phyloP scores from a whole-genome alignment of 805 yeast species.

The Myxozyma neotropica region DNA sequence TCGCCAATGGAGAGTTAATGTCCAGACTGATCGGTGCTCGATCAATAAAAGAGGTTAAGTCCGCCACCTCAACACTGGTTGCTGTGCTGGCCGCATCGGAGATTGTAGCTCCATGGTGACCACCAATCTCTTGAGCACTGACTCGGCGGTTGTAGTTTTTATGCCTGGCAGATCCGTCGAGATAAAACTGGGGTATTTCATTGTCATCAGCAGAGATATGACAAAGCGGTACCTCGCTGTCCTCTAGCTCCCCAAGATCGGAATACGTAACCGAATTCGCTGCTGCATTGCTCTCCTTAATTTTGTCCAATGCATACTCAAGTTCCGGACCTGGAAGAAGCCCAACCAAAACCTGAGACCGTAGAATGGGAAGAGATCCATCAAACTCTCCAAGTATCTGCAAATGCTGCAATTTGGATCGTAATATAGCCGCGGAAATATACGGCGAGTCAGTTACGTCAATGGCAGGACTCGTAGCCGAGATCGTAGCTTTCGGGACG shows the following conservation, averaged over 20 bases:
- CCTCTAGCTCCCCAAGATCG: slow-evolving; percentile 25
- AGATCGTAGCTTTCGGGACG: slow-evolving; percentile 39
- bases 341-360: slow-evolving; percentile 48
- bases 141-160: neutral
- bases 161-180: slow-evolving; percentile 23
- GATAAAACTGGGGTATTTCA: slow-evolving; percentile 33
- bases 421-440: slow-evolving; percentile 42
- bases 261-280: slow-evolving; percentile 28
- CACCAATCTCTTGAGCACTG: neutral
- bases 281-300: slow-evolving; percentile 37
- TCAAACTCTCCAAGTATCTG: slow-evolving; percentile 52
- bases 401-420: slow-evolving; percentile 45
- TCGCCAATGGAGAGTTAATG: slow-evolving; percentile 51
- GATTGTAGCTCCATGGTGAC: neutral
- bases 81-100: neutral
- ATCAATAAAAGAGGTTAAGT: slow-evolving; percentile 51
- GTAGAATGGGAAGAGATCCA: slow-evolving; percentile 56
- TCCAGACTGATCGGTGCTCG: slow-evolving; percentile 53
- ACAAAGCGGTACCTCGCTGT: slow-evolving; percentile 36
- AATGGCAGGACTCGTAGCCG: slow-evolving; percentile 38
- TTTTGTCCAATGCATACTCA: slow-evolving; percentile 54
- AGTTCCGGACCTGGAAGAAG: slow-evolving; percentile 54
- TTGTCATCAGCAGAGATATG: slow-evolving; percentile 34
- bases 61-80: slow-evolving; percentile 40
- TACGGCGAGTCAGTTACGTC: slow-evolving; percentile 47